Evolutionary conservation across 768 basidiomycete genomes (phyloP).

Genomic region (Clitopilus hobsonii): DNA sequence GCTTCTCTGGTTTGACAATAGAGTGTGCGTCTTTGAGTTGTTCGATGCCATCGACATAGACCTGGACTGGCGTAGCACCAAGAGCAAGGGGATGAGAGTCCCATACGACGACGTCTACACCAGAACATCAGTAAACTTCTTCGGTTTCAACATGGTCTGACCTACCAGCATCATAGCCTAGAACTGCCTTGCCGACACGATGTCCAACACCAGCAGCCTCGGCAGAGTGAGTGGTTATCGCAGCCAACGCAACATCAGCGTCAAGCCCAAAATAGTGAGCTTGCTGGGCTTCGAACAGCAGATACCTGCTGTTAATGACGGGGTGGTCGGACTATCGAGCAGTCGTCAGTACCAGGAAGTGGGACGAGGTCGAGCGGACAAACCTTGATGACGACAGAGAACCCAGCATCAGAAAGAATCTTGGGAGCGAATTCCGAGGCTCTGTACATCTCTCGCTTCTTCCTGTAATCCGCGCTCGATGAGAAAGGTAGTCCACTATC

Average conservation of each 20-base stretch:
- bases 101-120: slow-evolving; percentile 52
- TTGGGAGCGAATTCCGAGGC: slow-evolving; percentile 72
- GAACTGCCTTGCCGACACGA: slow-evolving; percentile 57
- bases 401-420: slow-evolving; percentile 58
- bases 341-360: neutral
- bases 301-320: slow-evolving; percentile 56
- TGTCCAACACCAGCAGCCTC: slow-evolving; percentile 60
- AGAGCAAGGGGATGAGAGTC: slow-evolving; percentile 74
- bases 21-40: slow-evolving; percentile 41
- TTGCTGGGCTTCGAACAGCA: slow-evolving; percentile 69
- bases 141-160: neutral
- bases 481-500: neutral
- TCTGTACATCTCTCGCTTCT: slow-evolving; percentile 55
- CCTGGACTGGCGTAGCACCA: slow-evolving; percentile 77
- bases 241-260: slow-evolving; percentile 50
- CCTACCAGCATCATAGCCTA: slow-evolving; percentile 67
- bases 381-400: slow-evolving; percentile 74
- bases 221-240: slow-evolving; percentile 65
- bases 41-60: slow-evolving; percentile 79
- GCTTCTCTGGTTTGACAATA: slow-evolving; percentile 36
- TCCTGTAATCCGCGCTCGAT: slow-evolving; percentile 16
- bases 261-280: slow-evolving; percentile 64
- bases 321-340: slow-evolving; percentile 47
- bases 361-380: neutral
- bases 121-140: neutral